Evolutionary conservation across 176 grass and related monocot genomes (phyloP).

Genomic region (Oryza meridionalis): DNA sequence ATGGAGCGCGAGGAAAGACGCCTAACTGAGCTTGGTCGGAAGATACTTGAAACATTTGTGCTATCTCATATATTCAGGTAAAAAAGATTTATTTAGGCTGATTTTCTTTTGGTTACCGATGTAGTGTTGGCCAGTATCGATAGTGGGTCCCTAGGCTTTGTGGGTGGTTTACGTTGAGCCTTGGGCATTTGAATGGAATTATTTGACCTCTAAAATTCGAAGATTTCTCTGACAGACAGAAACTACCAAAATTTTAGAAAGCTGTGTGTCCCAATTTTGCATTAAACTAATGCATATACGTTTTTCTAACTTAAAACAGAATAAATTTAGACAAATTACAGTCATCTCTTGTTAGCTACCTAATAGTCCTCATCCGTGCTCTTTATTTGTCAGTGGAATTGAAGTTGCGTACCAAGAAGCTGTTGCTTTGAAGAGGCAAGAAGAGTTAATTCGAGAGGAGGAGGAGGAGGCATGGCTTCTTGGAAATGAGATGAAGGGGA

Average conservation of each 20-base stretch:
- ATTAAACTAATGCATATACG: background rate
- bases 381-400: slow-evolving; percentile 75
- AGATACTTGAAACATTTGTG: slow-evolving; percentile 92
- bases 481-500: slow-evolving; percentile 75
- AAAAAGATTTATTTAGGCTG: slow-evolving; percentile 28
- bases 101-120: slow-evolving; percentile 21
- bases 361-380: slow-evolving; percentile 18
- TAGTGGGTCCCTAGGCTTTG: background rate
- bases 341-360: slow-evolving; percentile 20
- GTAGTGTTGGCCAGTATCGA: background rate
- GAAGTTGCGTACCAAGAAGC: slow-evolving; percentile 91
- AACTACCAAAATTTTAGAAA: background rate
- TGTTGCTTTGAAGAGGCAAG: slow-evolving; percentile 94
- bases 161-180: slow-evolving; percentile 4
- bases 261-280: background rate
- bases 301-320: slow-evolving; percentile 8
- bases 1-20: slow-evolving; percentile 93
- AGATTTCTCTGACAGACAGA: background rate
- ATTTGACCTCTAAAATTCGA: background rate
- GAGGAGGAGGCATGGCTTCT: slow-evolving; percentile 82
- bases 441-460: slow-evolving; percentile 96
- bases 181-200: background rate
- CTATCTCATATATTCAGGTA: slow-evolving; percentile 95
- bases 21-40: slow-evolving; percentile 85
- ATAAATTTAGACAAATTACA: background rate